Base-by-base conservation (phyloP, 257 asterid species). In the Henckelia pumila region DNA sequence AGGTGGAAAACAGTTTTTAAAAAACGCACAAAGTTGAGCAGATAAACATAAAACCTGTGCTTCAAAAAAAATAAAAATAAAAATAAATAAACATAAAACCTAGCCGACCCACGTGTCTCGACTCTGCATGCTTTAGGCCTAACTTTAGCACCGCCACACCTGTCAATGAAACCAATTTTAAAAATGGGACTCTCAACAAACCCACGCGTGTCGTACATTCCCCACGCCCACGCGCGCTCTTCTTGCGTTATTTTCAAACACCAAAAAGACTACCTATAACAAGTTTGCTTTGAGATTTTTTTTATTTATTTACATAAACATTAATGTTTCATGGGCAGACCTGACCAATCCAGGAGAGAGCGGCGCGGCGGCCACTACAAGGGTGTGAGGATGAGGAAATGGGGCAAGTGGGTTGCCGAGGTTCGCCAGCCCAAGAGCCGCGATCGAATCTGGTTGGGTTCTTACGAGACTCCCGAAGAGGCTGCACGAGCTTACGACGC, bases 381-480 rank as follows among this genome's bases (percentile, higher is more conserved):
- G 33, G 85, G 83, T 2, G 81, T 77, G 1, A 64, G 83, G 65
- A 81, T 71, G 77, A 71, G 85, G 8, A 77, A 81, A 47, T 81
- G 85, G 85, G 85, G 83, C 5, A 81, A 75, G 7, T 81, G 82
- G 77, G 83, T 78, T 8, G 80, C 83, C 0, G 85, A 81, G 50
- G 78, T 81, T 4, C 62, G 81, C 59, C 85, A 72, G 22, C 83
- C 83, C 0, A 77, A 81, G 26, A 81, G 83, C 60, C 75, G 81
- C 1, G 77, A 75, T 7, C 62, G 85, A 37, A 77, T 81, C 16
- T 78, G 83, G 85, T 63, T 81, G 21, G 85, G 85, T 0, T 81
- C 85, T 3, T 81, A 81, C 50, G 69, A 75, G 24, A 81, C 83
- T 1, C 66, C 83, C 1, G 79, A 81, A 66, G 82, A 81, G 59